Percentiles rank a stretch among this genome's conserved stretches.
These are phyloP conservation scores for Rhizopogon vesiculosus DNA, from an alignment of 768 basidiomycete species.

Conservation along the genomic window DNA sequence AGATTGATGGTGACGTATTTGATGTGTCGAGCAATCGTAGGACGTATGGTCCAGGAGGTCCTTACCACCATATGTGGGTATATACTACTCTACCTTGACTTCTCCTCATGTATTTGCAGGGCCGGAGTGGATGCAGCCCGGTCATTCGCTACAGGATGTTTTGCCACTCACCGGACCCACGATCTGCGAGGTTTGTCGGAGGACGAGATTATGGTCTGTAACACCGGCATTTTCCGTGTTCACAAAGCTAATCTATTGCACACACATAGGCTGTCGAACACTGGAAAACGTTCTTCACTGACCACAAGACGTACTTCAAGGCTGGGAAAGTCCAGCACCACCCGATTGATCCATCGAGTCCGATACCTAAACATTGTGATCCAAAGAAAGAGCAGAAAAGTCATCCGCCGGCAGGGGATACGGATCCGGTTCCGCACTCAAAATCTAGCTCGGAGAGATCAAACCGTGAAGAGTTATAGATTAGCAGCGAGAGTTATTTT, in stretches of 20 bases:
- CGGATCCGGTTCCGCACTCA: constrained; percentile 23
- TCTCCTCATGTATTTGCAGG: constrained; percentile 33
- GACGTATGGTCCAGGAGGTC: constrained; percentile 85
- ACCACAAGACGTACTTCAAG: constrained; percentile 75
- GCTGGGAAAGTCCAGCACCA: constrained; percentile 74
- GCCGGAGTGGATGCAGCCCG: constrained; percentile 88
- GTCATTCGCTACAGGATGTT: constrained; percentile 92
- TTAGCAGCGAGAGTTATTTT: constrained; percentile 10
- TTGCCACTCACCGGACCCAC: constrained; percentile 85
- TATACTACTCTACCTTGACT: background rate
- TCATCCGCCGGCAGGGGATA: constrained; percentile 17
- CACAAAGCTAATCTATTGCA: background rate
- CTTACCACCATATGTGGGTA: constrained; percentile 66
- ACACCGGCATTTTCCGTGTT: background rate
- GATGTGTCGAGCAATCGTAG: constrained; percentile 79
- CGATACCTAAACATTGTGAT: constrained; percentile 73
- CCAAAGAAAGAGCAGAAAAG: constrained; percentile 44
- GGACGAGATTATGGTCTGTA: constrained; percentile 62
- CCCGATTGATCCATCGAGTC: constrained; percentile 70
- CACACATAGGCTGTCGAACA: constrained; percentile 60
- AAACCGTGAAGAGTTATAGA: constrained; percentile 26
- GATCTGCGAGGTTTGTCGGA: constrained; percentile 81
- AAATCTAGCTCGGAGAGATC: constrained; percentile 3
- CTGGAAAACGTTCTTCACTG: constrained; percentile 88
- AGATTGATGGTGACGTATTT: constrained; percentile 92